Base-by-base conservation (phyloP, 345 rosid genomes). In the Erysimum cheiranthoides region DNA sequence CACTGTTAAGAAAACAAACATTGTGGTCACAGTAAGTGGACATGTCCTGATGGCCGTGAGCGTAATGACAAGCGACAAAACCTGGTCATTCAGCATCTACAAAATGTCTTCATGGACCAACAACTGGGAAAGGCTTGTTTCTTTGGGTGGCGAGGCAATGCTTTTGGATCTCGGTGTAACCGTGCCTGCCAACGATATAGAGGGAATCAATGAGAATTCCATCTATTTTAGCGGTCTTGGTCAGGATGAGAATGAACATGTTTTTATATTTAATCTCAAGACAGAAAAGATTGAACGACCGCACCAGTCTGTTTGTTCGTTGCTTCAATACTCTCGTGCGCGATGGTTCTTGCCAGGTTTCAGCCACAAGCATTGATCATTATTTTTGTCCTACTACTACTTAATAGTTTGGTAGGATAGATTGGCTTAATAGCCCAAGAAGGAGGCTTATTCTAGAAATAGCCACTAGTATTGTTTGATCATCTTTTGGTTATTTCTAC, bases 331-430 rank as follows among this genome's bases (percentile, higher is more conserved):
- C 61, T 14, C 21, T 57, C 11, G 5, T 57, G 39, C 39, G 21
- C 61, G 61, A 13, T 57, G 61, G 61, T 57, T 57, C 40, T 57
- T 57, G 21, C 61, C 61, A 8, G 39, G 39, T n/a, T 57, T 57
- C 61, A 57, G 11, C 25, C 39, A 12, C 40, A 57, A 57, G 36
- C 12, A 13, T 47, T 47, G 52, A 47, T 47, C 11, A 47, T 16
- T 10, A 17, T 17, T 39, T 39, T 39, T 39, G 0, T n/a, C n/a
- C n/a, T 12, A 5, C 5, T 39, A 39, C 14, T 39, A 4, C 43
- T 11, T 11, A 12, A 11, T 13, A 39, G 43, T 39, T 39, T 39
- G 43, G 43, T 39, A 3, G 43, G 6, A 2, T 35, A 35, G 38
- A 35, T 7, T n/a, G n/a, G n/a, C n/a, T n/a, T n/a, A n/a, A n/a